phyloP scores from a whole-genome alignment of 768 basidiomycete species.

The Russula compacta region DNA sequence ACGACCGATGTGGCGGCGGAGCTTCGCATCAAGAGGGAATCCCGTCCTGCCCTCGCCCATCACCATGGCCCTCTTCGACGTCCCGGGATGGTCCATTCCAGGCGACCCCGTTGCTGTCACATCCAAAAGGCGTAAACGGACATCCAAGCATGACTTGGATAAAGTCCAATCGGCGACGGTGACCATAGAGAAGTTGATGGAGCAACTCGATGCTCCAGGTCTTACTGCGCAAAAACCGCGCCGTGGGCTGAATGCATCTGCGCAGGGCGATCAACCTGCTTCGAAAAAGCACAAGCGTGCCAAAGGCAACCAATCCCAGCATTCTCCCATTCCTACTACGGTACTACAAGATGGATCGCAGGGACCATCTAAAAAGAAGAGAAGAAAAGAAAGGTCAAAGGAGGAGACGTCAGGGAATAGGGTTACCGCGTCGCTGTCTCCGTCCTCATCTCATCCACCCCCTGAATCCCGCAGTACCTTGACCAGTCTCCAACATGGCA shows the following conservation, averaged over 20 bases:
- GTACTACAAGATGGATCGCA: neutral
- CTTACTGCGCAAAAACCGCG: slow-evolving; percentile 11
- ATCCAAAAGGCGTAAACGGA: slow-evolving; percentile 42
- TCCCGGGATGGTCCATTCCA: slow-evolving; percentile 59
- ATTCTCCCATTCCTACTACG: neutral
- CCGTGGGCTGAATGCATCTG: neutral
- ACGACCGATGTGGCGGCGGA: too few species aligned
- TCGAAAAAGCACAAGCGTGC: neutral
- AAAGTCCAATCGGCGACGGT: slow-evolving; percentile 33
- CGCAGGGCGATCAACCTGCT: neutral
- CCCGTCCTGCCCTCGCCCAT: too few species aligned
- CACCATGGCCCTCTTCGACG: slow-evolving; percentile 47
- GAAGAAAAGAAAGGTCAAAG: slow-evolving; percentile 3
- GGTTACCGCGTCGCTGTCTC: neutral
- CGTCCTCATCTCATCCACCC: neutral
- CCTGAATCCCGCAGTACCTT: slow-evolving; percentile 27
- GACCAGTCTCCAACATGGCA: slow-evolving; percentile 64
- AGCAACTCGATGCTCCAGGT: slow-evolving; percentile 31
- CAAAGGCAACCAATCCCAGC: neutral
- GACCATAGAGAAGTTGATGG: slow-evolving; percentile 55
- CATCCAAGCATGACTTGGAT: slow-evolving; percentile 31
- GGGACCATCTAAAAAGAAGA: neutral
- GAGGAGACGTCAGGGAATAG: neutral
- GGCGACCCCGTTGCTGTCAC: slow-evolving; percentile 28
- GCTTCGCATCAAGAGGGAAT: too few species aligned